Percentiles rank a stretch among this genome's conserved stretches.
Evolutionary conservation across 306 rosid species (phyloP).

Genomic region (Pachyrhizus erosus): DNA sequence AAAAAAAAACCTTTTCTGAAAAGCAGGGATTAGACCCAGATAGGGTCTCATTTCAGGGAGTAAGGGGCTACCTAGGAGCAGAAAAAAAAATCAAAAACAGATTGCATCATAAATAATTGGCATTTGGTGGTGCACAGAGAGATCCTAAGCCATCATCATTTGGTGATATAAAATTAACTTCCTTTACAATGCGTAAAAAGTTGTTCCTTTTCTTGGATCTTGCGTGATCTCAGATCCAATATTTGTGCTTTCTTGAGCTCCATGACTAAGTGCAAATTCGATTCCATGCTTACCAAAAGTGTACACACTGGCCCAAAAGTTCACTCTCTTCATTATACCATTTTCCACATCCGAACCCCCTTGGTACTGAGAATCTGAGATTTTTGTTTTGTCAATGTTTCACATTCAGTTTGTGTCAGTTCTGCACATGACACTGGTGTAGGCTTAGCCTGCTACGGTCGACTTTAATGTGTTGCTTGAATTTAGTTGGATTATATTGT

Average conservation of each 20-base stretch:
- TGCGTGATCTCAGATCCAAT: conserved; percentile 33
- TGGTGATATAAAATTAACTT: conserved; percentile 11
- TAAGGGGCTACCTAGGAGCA: conserved; percentile 5
- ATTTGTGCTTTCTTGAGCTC: conserved; percentile 44
- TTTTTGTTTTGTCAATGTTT: conserved; percentile 51
- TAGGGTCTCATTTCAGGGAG: conserved; percentile 18
- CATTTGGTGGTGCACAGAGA: conserved; percentile 27
- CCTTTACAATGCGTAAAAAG: conserved; percentile 42
- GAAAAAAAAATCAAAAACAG: not conserved
- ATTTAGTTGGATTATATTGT: not conserved
- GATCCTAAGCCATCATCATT: conserved; percentile 14
- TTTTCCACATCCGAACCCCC: conserved; percentile 23
- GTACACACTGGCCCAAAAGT: conserved; percentile 25
- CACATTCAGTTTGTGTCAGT: conserved; percentile 47
- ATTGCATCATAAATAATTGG: not conserved
- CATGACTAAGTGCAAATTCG: conserved; percentile 39
- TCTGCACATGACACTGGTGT: conserved; percentile 46
- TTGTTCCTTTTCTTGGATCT: conserved; percentile 50
- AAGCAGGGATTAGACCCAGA: conserved; percentile 23
- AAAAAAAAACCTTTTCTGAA: too few relatives aligned
- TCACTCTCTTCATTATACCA: conserved; percentile 21
- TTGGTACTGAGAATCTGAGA: conserved; percentile 31
- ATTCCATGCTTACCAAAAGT: conserved; percentile 43
- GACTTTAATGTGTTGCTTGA: conserved; percentile 27
- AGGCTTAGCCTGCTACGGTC: conserved; percentile 23